Base-by-base conservation (phyloP, 1,284 basidiomycete species). In the Anthracocystis setariae region DNA sequence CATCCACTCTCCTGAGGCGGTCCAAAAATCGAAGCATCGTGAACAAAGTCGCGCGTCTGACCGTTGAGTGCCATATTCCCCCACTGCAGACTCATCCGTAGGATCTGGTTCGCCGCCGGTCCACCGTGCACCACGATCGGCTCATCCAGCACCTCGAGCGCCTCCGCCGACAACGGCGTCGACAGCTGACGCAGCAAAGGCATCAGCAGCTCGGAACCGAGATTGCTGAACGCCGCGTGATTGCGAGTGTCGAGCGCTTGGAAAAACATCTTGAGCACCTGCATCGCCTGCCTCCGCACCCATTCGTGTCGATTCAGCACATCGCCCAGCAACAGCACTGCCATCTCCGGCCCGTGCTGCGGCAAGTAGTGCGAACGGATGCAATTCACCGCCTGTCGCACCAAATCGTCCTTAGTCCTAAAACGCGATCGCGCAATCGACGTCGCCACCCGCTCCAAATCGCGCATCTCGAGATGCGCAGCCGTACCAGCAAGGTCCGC, bases 371-470 rank as follows among this genome's bases (percentile, higher is more conserved):
- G 88, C 77, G 94, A 92, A 27, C 92, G 89, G 40, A 97, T 86
- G 72, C 91, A 90, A 3, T 88, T 86, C 18, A 93, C 90, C 0
- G 93, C 93, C 81, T 97, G 93, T 3, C 93, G 89, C 59, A 95
- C 87, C 83, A 97, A 93, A 83, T 97, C 94, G 57, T 97, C 94
- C 80, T 91, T 91, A 2, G 93, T 93, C 42, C 94, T 87, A 86
- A 97, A 97, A 43, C 92, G 90, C 21, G 87, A 86, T 83, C 92
- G 92, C 39, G 92, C 89, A 71, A 95, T 94, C 8, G 92, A 94
- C 2, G 87, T 90, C 88, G 95, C 91, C 74, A 97, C 90, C 32
- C 92, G 90, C 59, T 88, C 86, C 70, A 96, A 90, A 74, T 90
- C 91, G 12, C 88, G 87, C 49, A 89, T 87, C 39, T 89, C 89